phyloP scores from a whole-genome alignment of 2,329 filamentous ascomycete genomes.

The Beauveria asiatica region DNA sequence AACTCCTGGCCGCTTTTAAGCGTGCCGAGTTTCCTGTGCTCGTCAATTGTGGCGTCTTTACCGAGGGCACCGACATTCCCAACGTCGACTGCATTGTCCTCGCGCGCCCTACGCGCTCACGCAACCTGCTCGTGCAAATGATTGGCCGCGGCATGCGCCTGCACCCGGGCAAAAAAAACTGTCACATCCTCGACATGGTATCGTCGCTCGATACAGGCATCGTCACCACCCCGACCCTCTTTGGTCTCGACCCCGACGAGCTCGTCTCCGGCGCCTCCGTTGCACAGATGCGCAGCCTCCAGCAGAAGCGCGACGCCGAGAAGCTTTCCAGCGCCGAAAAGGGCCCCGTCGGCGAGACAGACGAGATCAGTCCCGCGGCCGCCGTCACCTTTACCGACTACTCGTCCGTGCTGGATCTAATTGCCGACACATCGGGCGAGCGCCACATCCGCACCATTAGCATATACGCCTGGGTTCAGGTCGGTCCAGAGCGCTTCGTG shows the following conservation, averaged over 20 bases:
- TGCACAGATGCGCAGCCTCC: constrained; percentile 50
- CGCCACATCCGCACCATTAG: constrained; percentile 70
- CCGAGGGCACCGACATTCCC: constrained; percentile 94
- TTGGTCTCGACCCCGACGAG: constrained; percentile 79
- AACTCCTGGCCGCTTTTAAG: constrained; percentile 68
- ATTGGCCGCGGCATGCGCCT: constrained; percentile 89
- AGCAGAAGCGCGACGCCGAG: constrained; percentile 37
- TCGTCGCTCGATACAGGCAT: constrained; percentile 77
- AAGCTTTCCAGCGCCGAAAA: constrained; percentile 19
- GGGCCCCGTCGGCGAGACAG: constrained; percentile 5
- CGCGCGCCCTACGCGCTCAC: constrained; percentile 78
- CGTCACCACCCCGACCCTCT: constrained; percentile 82
- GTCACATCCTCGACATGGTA: constrained; percentile 95
- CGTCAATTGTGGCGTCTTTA: constrained; percentile 92
- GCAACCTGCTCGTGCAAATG: constrained; percentile 95
- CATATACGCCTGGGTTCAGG: constrained; percentile 71
- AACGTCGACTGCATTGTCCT: constrained; percentile 92
- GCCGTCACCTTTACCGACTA: constrained; percentile 81
- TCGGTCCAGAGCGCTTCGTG: constrained; percentile 62
- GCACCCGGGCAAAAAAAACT: constrained; percentile 71
- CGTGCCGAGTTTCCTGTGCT: constrained; percentile 73
- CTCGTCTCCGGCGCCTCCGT: constrained; percentile 60
- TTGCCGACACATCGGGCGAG: constrained; percentile 73
- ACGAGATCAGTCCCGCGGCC: constrained; percentile 16
- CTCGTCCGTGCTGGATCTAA: constrained; percentile 81